A percentile compares a stretch with the other conserved stretches of the same genome.
Conservation (phyloP, 2,329 filamentous ascomycete species). For the Endothia cerciana region DNA sequence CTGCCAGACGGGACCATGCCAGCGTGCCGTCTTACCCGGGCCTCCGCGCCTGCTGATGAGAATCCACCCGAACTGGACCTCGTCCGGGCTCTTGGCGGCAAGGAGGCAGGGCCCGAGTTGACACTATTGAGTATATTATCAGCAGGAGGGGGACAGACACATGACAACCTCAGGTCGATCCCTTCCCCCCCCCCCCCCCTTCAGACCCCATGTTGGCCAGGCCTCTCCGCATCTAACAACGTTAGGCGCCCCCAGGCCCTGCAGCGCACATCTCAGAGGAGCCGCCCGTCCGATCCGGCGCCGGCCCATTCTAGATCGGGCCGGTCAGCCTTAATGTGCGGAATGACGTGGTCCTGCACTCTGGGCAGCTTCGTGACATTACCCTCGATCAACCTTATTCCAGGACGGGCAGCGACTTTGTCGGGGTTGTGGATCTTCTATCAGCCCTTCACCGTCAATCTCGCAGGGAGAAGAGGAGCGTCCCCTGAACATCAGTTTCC, state of each 20-base stretch:
- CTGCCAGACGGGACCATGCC: neutral
- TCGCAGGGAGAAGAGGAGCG: neutral
- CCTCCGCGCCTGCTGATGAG: neutral
- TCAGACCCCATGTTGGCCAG: too few species aligned
- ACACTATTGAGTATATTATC: too few species aligned
- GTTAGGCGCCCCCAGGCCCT: neutral
- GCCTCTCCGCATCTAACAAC: neutral
- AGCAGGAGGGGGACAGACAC: too few species aligned
- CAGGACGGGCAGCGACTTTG: neutral
- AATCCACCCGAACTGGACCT: neutral
- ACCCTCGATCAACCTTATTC: conserved; percentile 8
- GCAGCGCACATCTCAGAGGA: conserved; percentile 3
- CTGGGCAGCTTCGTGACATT: too few species aligned
- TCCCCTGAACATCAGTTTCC: conserved; percentile 16
- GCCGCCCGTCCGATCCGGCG: conserved; percentile 3
- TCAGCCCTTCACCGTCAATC: neutral
- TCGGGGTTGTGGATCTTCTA: neutral
- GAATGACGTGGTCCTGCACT: conserved; percentile 9
- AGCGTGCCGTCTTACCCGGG: conserved; percentile 11
- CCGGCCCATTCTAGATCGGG: conserved; percentile 4
- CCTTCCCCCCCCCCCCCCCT: neutral
- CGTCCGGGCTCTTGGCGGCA: conserved; percentile 5
- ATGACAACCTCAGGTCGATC: neutral
- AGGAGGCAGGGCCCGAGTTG: neutral
- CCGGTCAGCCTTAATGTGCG: conserved; percentile 14